Evolutionary conservation across 192 early-diverging fungal genomes (phyloP).

Genomic region (Kickxella alabastrina): DNA sequence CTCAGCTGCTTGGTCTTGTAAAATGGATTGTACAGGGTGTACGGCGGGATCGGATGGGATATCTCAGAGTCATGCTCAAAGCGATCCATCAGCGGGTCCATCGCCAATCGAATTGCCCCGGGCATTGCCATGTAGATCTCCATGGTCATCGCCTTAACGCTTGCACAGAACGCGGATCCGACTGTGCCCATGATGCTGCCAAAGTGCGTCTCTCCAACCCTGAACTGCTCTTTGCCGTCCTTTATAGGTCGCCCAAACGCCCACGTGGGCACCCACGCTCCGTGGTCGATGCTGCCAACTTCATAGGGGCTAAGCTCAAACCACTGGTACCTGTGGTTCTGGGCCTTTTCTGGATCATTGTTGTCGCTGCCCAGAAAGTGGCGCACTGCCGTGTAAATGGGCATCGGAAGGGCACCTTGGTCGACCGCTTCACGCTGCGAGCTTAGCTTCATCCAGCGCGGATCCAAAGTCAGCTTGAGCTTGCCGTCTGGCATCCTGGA

Average conservation of each 20-base stretch:
- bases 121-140: slow-evolving; percentile 41
- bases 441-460: slow-evolving; percentile 35
- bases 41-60: slow-evolving; percentile 64
- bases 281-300: slow-evolving; percentile 70
- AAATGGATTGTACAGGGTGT: slow-evolving; percentile 66
- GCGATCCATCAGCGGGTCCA: slow-evolving; percentile 43
- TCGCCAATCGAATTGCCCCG: slow-evolving; percentile 14
- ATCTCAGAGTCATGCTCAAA: slow-evolving; percentile 53
- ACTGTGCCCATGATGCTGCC: slow-evolving; percentile 62
- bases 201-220: slow-evolving; percentile 64
- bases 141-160: slow-evolving; percentile 43
- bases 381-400: slow-evolving; percentile 72
- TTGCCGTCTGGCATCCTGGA: slow-evolving; percentile 3
- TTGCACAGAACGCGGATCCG: slow-evolving; percentile 46
- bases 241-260: slow-evolving; percentile 71
- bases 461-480: slow-evolving; percentile 20
- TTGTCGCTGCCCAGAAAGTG: slow-evolving; percentile 55
- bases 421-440: slow-evolving; percentile 47
- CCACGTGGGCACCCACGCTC: slow-evolving; percentile 76
- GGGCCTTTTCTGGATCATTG: slow-evolving; percentile 28
- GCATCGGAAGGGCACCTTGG: slow-evolving; percentile 63
- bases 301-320: slow-evolving; percentile 81
- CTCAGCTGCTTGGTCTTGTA: slow-evolving; percentile 33
- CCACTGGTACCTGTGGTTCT: slow-evolving; percentile 60
- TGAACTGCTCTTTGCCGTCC: slow-evolving; percentile 57